Conservation (phyloP, 2,329 filamentous ascomycete genomes). For the Colletotrichum gloeosporioides region DNA sequence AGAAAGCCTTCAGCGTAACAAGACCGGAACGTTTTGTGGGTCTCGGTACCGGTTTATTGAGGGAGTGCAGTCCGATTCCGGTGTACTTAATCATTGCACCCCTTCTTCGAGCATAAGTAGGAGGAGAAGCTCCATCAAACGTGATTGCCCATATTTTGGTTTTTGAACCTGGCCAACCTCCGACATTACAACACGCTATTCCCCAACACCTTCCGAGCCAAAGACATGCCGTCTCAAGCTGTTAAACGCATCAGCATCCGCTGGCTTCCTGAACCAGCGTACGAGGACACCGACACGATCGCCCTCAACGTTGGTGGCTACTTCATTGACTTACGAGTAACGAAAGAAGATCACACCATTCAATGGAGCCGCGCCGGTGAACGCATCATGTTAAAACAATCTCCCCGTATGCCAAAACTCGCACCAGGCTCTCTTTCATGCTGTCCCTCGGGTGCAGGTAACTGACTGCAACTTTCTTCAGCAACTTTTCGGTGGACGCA, state of each 20-base stretch:
- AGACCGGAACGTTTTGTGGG: neutral
- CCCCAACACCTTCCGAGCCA: neutral
- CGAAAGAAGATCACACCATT: neutral
- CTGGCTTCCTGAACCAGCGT: slow-evolving; percentile 26
- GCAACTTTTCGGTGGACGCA: neutral
- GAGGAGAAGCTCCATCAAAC: neutral
- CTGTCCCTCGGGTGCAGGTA: neutral
- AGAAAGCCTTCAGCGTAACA: neutral
- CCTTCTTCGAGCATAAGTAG: neutral
- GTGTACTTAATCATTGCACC: neutral
- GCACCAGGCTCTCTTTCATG: neutral
- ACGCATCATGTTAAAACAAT: neutral
- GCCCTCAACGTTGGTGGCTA: slow-evolving; percentile 29
- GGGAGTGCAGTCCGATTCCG: neutral
- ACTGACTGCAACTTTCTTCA: neutral
- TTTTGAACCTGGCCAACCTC: neutral
- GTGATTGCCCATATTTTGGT: neutral
- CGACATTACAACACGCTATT: neutral
- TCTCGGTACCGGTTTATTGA: neutral
- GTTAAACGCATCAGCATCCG: slow-evolving; percentile 28
- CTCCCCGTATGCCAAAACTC: neutral
- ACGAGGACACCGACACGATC: slow-evolving; percentile 27
- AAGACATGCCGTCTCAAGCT: slow-evolving; percentile 12
- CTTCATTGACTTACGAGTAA: slow-evolving; percentile 15
- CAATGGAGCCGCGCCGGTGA: neutral